These are phyloP conservation scores for Sporothrix variecibatus DNA, from an alignment of 2,329 filamentous ascomycete species.

Conservation along the genomic window DNA sequence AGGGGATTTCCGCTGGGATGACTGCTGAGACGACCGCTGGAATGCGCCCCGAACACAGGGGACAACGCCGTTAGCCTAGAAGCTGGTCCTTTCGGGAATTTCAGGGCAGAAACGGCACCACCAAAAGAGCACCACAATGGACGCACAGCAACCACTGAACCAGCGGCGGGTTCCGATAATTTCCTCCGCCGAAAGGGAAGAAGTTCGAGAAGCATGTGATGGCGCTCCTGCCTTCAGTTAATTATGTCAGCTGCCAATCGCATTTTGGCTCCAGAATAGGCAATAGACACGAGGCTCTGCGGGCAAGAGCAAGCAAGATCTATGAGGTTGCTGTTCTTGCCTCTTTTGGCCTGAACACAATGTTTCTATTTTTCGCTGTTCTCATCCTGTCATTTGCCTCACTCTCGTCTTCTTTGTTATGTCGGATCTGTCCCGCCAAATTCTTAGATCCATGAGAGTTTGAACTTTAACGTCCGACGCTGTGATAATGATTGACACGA, in stretches of 20 bases:
- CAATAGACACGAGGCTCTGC: background rate
- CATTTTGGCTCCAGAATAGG: background rate
- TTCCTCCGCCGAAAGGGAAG: background rate
- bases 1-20: background rate
- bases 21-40: background rate
- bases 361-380: background rate
- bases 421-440: background rate
- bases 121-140: background rate
- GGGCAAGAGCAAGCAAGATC: background rate
- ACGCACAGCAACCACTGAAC: background rate
- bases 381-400: background rate
- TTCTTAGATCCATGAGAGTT: background rate
- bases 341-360: background rate
- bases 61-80: background rate
- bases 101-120: constrained; percentile 8
- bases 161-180: background rate
- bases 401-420: background rate
- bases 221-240: background rate
- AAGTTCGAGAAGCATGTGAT: background rate
- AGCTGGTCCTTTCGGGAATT: background rate
- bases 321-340: background rate
- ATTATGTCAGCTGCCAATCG: background rate
- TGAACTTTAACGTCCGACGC: too few relatives aligned
- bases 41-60: background rate
- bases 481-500: too few relatives aligned